Evolutionary conservation across 768 basidiomycete genomes (phyloP).

Genomic region (Boletus bicolor): DNA sequence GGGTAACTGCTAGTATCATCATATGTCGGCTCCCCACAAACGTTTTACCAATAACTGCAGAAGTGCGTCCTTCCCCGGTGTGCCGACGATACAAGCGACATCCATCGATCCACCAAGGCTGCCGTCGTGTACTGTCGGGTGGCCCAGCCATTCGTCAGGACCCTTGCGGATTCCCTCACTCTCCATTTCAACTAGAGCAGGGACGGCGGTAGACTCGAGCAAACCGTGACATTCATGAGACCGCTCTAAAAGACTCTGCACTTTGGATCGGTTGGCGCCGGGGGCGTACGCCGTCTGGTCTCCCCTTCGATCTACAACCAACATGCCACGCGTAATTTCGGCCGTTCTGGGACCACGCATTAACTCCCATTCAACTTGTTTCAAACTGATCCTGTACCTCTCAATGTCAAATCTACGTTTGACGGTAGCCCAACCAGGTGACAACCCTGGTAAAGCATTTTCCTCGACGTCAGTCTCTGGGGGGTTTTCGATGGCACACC

Average conservation of each 20-base stretch:
- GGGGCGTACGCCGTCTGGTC: constrained; percentile 63
- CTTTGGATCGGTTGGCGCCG: constrained; percentile 61
- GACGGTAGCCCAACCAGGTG: constrained; percentile 53
- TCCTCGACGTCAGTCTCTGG: constrained; percentile 36
- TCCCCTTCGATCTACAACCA: constrained; percentile 75
- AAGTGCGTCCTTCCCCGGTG: constrained; percentile 59
- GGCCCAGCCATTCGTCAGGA: constrained; percentile 20
- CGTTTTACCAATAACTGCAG: constrained; percentile 48
- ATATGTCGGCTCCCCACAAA: constrained; percentile 45
- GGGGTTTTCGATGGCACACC: constrained; percentile 78
- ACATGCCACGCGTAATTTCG: constrained; percentile 83
- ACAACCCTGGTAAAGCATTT: constrained; percentile 28
- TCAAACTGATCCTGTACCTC: constrained; percentile 40
- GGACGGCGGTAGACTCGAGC: constrained; percentile 51
- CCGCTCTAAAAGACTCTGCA: constrained; percentile 52
- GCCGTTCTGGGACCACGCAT: constrained; percentile 46
- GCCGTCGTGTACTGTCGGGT: constrained; percentile 17
- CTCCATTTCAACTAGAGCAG: constrained; percentile 54
- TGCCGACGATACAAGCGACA: constrained; percentile 49
- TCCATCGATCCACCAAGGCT: constrained; percentile 31
- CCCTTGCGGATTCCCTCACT: constrained; percentile 11
- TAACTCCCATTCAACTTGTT: background rate
- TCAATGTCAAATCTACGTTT: constrained; percentile 65
- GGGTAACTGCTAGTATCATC: background rate
- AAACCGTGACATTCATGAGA: constrained; percentile 30